phyloP scores from a whole-genome alignment of 768 basidiomycete genomes.

The Phylloporus arenicola region DNA sequence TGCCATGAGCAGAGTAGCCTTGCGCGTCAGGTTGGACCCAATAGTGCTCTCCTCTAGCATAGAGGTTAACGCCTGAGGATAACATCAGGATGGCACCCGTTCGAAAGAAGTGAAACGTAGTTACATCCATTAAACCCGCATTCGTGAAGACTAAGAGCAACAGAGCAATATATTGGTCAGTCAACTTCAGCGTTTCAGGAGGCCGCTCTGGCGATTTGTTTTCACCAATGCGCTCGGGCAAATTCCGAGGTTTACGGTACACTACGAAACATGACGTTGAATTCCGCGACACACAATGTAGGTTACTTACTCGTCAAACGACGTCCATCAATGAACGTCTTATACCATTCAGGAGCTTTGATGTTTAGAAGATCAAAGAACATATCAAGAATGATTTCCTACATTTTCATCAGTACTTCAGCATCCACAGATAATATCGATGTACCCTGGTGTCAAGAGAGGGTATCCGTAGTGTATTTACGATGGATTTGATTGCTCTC shows the following conservation, averaged over 20 bases:
- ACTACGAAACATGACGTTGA: slow-evolving; percentile 35
- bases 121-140: slow-evolving; percentile 83
- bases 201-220: slow-evolving; percentile 43
- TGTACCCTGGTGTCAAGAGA: slow-evolving; percentile 76
- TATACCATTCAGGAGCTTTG: slow-evolving; percentile 88
- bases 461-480: slow-evolving; percentile 84
- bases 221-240: slow-evolving; percentile 24
- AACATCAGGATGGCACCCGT: slow-evolving; percentile 3
- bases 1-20: slow-evolving; percentile 87
- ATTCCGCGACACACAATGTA: not conserved
- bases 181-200: slow-evolving; percentile 63
- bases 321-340: slow-evolving; percentile 85
- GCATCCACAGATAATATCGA: not conserved
- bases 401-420: slow-evolving; percentile 13
- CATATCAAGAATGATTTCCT: slow-evolving; percentile 94
- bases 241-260: slow-evolving; percentile 55
- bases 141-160: slow-evolving; percentile 79
- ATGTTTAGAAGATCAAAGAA: slow-evolving; percentile 92
- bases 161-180: slow-evolving; percentile 89
- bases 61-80: slow-evolving; percentile 65
- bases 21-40: slow-evolving; percentile 72
- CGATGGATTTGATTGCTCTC: slow-evolving; percentile 75
- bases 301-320: slow-evolving; percentile 72
- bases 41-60: slow-evolving; percentile 80
- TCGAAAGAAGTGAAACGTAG: slow-evolving; percentile 16